Percentiles rank a stretch among this genome's conserved stretches.
Evolutionary conservation across 78 protist genomes (phyloP).

Genomic region (Pirum gemmata): DNA sequence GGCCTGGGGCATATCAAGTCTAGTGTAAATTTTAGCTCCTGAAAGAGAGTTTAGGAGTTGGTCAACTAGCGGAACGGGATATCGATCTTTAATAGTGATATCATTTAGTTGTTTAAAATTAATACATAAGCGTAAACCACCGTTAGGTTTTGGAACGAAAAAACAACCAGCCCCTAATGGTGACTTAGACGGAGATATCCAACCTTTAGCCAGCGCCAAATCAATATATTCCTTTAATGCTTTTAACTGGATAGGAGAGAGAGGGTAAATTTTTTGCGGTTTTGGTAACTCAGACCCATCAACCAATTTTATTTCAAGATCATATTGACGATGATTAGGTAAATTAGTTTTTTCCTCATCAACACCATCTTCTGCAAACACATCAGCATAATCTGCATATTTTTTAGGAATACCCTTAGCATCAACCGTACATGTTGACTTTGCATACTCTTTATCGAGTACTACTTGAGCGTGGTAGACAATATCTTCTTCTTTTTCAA

Average conservation of each 20-base stretch:
- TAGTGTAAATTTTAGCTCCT: neutral
- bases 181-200: neutral
- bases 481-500: too few species aligned
- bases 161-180: neutral
- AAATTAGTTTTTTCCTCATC: neutral
- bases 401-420: too few species aligned
- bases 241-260: neutral
- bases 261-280: neutral
- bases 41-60: neutral
- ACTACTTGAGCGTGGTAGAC: too few species aligned
- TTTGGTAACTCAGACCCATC: neutral
- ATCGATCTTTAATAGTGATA: neutral
- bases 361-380: neutral
- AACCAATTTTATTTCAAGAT: neutral
- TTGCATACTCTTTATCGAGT: neutral
- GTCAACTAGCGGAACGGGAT: slow-evolving; percentile 7
- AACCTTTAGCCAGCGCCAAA: neutral
- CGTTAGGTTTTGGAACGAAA: slow-evolving; percentile 2
- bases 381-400: neutral
- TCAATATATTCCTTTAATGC: neutral
- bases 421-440: neutral
- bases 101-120: neutral
- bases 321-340: neutral
- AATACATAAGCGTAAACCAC: neutral
- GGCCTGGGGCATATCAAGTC: slow-evolving; percentile 8